Base-by-base conservation (phyloP, 768 basidiomycete species). In the Russula vinacea region DNA sequence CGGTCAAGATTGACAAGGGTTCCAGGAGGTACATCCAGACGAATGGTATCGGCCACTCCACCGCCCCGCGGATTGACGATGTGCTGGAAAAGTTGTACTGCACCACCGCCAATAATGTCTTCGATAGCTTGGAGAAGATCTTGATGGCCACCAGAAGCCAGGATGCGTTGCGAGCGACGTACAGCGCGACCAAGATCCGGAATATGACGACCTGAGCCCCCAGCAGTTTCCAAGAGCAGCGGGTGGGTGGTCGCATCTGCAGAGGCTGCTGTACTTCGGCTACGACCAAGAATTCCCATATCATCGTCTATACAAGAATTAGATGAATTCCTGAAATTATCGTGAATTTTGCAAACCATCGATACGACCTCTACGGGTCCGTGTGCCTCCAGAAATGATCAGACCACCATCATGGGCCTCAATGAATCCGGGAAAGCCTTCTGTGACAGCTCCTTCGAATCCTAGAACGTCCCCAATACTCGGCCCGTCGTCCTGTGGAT, bases 71-170 rank as follows among this genome's bases (percentile, higher is more conserved):
- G 84, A 55, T 83, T 79, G 69, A 95, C 83, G 52, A 96, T 81
- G 53, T 93, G 89, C 60, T 94, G 89, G 69, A 97, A 83, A 32
- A 94, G 78, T 70, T 94, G 92, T 19, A 88, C 80, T 9, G 90
- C 90, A 29, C 90, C 89, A 11, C 85, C 85, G 0, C 91, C 90
- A 60, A 95, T 84, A 60, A 93, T 84, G 63, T 88, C 85, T 65
- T 93, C 88, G 49, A 97, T 84, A 17, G 86, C 89, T 64, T 88
- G 85, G 26, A 92, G 75, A 49, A 94, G 78, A 52, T 89, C 87
- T 44, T 73, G 70, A 45, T 74, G 73, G 64, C 69, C 74, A 53
- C 76, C 80, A 56, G 69, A 71, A 17, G 80, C 78, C 51, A 82
- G 75, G 54, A 83, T 78, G 62, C 69, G 82, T 49, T 85, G 84